phyloP scores from a whole-genome alignment of 2,329 filamentous ascomycete genomes.

The Plectosphaerella sp. region DNA sequence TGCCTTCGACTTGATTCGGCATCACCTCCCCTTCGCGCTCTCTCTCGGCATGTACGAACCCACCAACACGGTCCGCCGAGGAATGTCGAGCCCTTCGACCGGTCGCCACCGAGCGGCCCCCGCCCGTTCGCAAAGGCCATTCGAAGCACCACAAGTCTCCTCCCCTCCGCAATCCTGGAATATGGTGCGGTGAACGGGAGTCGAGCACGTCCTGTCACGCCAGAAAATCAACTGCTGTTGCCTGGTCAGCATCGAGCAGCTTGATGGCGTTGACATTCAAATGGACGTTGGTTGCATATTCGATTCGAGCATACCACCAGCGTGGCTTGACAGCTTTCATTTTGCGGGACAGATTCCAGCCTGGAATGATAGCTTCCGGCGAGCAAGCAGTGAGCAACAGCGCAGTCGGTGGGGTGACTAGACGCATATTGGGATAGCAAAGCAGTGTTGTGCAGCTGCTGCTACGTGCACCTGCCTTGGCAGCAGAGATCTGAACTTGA shows the following conservation, averaged over 20 bases:
- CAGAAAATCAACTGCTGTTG: slow-evolving; percentile 33
- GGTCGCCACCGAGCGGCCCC: too few relatives aligned
- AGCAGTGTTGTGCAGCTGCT: too few relatives aligned
- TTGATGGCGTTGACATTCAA: slow-evolving; percentile 13
- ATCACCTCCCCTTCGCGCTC: slow-evolving; percentile 34
- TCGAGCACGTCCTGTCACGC: slow-evolving; percentile 56
- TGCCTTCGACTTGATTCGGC: slow-evolving; percentile 60
- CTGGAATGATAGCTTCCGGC: slow-evolving; percentile 20
- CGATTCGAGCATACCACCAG: slow-evolving; percentile 7
- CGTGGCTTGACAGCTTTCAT: slow-evolving; percentile 2
- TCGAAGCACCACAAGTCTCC: slow-evolving; percentile 19
- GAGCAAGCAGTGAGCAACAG: slow-evolving; percentile 50
- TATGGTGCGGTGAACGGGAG: slow-evolving; percentile 38
- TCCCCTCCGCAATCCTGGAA: slow-evolving; percentile 24
- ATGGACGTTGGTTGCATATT: slow-evolving; percentile 16
- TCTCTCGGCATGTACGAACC: slow-evolving; percentile 16
- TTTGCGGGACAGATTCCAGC: slow-evolving; percentile 1
- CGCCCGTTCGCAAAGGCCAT: slow-evolving; percentile 1
- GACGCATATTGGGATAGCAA: not conserved
- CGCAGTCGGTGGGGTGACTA: not conserved
- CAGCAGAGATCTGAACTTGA: too few relatives aligned
- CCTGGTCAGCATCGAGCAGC: slow-evolving; percentile 48
- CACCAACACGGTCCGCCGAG: not conserved
- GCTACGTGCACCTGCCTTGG: too few relatives aligned
- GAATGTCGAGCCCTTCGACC: too few relatives aligned